Evolutionary conservation across 1,284 basidiomycete genomes (phyloP), one percentile per base, ranked within the genome.

Genomic region (Anthracocystis setariae): DNA sequence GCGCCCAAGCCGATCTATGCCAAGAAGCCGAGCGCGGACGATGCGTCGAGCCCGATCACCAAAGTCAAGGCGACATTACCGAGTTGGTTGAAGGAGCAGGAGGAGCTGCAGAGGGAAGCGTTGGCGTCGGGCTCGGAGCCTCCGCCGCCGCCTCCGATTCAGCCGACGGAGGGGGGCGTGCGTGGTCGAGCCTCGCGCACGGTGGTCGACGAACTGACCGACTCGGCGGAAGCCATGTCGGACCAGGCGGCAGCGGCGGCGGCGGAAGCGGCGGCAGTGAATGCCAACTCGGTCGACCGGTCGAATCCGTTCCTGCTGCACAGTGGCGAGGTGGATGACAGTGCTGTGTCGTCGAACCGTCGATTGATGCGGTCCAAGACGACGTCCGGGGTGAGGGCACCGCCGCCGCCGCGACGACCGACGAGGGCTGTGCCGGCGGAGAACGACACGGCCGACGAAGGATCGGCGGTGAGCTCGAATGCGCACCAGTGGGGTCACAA

Each of bases 71-170:
- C 62, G 1, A 73, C 68, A 0, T 45, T 82, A 27, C 81, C 81
- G 2, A 66, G 73, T 4, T 82, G 81, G 81, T 60, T 82, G 39
- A 74, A 74, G 43, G 81, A 82, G 65, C 81, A 82, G 51, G 79
- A 82, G 39, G 74, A 76, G 56, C 52, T 81, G 32, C 77, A 78
- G 54, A 60, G 73, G 7, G 68, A 76, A 32, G 58, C 76, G n/a
- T 60, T 77, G 20, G 60, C 58, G 0, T 56, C 62, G 3, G 80
- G 77, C n/a, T 73, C 65, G 17, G 69, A 67, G 20, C 58, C 68
- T 13, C 73, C 71, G 24, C 67, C 75, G 10, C 76, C 72, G 5
- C 77, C 75, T 8, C 73, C 67, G 3, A 62, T 68, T 38, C 61
- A 66, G 23, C 71, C 73, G 12, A 66, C 66, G 2, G 72, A 74